Evolutionary conservation across 441 rosid species (phyloP), one percentile per base, ranked within the genome.

Genomic region (Euphorbia corollata): DNA sequence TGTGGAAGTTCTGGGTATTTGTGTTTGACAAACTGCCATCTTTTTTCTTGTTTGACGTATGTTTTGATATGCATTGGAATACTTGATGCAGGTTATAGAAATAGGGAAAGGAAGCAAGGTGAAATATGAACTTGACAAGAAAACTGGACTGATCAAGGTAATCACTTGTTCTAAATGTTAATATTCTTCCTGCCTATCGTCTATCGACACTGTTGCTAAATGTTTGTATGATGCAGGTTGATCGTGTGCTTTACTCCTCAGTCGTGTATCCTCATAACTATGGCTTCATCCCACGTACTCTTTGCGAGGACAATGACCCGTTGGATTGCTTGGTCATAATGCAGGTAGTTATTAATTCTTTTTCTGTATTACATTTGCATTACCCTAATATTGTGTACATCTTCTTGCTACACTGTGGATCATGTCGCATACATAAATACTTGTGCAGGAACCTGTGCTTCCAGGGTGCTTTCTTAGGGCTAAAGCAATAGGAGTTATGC

Each of bases 201-300:
- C 30, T 64, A 66, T 75, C 23, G 23, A 8, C 39, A 60, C 43
- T 36, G 55, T 68, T 78, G 70, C 74, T 75, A 57, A 69, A 19
- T 38, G 16, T 45, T 61, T 64, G 11, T 32, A 16, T 59, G 27
- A 11, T 75, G 65, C 75, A 94, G 98, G 98, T 95, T 67, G 97
- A 95, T 59, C 98, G 99, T 51, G 72, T 95, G 32, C 92, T 95
- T 41, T 95, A 95, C 89, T 95, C 99, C 68, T 92, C 99, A 23
- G 92, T 92, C 69, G 98, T 92, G 78, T 95, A 95, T 80, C 98
- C 99, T 0, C 98, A 95, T 85, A 95, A 95, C 84, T 92, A 95
- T 75, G 99, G 99, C 70, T 95, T 92, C 77, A 87, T 95, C 58
- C 97, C 99, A 0, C 86, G 97, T 50, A 95, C 98, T 27, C 81